Evolutionary conservation across 805 yeast species (phyloP), one percentile per base, ranked within the genome.

Genomic region (Helenozyma baotianmanensis): DNA sequence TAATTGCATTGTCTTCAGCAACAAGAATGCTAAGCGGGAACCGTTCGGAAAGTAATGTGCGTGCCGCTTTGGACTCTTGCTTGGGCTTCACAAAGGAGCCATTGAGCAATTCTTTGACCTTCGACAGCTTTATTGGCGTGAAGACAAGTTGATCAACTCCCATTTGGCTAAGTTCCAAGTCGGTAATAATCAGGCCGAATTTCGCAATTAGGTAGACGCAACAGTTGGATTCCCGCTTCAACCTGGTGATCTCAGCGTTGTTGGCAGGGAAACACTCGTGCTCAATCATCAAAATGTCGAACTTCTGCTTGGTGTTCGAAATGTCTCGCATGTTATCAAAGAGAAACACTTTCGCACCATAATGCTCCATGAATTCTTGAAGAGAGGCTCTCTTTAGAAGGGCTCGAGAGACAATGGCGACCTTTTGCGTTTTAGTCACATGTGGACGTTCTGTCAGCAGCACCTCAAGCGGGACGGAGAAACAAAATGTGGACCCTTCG

Each of bases 1-100:
- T 71, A 38, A 70, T 61, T 21, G 66, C 58, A 32, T 72, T 75
- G 36, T 78, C 82, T 42, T 76, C 81, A 3, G 78, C 80, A 5
- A 78, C 54, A 18, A 77, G 49, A 11, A 76, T 69, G 19, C 59
- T 50, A 17, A 78, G 56, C 4, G 80, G 80, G 25, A 38, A 39
- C 15, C 8, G 5, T 8, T 5, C 19, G 8, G 19, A 17, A 17
- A 6, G 15, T 13, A 12, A n/a, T 12, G 4, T 26, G 7, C 8
- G 5, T 8, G 19, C 7, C 5, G 19, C 19, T 17, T 17, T 17
- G n/a, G n/a, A n/a, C n/a, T n/a, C n/a, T n/a, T n/a, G n/a, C n/a
- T n/a, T n/a, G n/a, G n/a, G n/a, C n/a, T n/a, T n/a, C n/a, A n/a
- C n/a, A n/a, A n/a, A n/a, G n/a, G n/a, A n/a, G 7, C 19, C 19